Evolutionary conservation across 805 yeast genomes (phyloP).

Genomic region (Schwanniomyces polymorphus): DNA sequence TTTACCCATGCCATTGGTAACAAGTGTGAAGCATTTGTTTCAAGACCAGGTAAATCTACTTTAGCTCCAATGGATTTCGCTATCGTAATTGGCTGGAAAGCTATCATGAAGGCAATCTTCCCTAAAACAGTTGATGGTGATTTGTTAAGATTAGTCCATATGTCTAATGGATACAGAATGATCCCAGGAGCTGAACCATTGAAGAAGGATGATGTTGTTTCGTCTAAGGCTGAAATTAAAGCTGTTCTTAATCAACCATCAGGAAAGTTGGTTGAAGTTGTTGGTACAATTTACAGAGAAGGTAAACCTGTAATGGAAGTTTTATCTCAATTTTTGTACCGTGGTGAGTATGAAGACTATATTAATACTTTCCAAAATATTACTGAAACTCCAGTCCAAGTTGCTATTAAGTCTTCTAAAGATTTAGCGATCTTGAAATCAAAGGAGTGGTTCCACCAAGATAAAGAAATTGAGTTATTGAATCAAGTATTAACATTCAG

Average conservation of each 20-base stretch:
- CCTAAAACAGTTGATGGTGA: slow-evolving; percentile 97
- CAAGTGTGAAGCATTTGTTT: slow-evolving; percentile 93
- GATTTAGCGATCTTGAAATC: slow-evolving; percentile 92
- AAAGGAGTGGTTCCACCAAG: slow-evolving; percentile 96
- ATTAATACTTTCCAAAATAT: slow-evolving; percentile 90
- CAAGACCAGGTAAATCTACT: slow-evolving; percentile 78
- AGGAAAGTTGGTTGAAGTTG: slow-evolving; percentile 95
- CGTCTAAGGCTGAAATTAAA: slow-evolving; percentile 79
- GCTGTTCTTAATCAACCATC: slow-evolving; percentile 88
- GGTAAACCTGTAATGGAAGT: slow-evolving; percentile 88
- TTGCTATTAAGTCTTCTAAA: slow-evolving; percentile 69
- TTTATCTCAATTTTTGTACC: slow-evolving; percentile 90
- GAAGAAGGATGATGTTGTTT: slow-evolving; percentile 82
- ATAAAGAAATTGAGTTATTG: slow-evolving; percentile 65
- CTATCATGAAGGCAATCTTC: slow-evolving; percentile 97
- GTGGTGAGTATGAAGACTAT: slow-evolving; percentile 87
- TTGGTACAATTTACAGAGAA: slow-evolving; percentile 81
- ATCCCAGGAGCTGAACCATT: slow-evolving; percentile 88
- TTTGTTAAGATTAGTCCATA: slow-evolving; percentile 86
- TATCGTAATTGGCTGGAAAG: slow-evolving; percentile 97
- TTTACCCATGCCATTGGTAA: slow-evolving; percentile 97
- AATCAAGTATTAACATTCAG: slow-evolving; percentile 85
- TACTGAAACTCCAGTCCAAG: slow-evolving; percentile 83
- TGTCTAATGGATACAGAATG: slow-evolving; percentile 94
- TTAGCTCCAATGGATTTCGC: slow-evolving; percentile 99